phyloP scores from a whole-genome alignment of 2,329 filamentous ascomycete genomes.

The Aspergillus sp. region DNA sequence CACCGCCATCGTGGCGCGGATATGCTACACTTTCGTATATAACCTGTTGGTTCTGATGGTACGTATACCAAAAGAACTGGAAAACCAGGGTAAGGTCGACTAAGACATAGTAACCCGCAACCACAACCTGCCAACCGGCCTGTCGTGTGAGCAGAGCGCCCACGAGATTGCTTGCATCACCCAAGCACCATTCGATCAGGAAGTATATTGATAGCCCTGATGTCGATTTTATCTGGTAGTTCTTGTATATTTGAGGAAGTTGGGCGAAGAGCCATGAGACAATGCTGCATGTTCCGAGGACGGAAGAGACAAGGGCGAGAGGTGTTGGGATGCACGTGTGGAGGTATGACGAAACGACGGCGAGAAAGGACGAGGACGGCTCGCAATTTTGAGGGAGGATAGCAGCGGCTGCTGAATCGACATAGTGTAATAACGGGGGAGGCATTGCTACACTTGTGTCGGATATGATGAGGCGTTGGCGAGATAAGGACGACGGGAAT shows the following conservation, averaged over 20 bases:
- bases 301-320: slow-evolving; percentile 55
- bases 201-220: slow-evolving; percentile 61
- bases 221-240: slow-evolving; percentile 57
- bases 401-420: slow-evolving; percentile 16
- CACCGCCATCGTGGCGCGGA: slow-evolving; percentile 20
- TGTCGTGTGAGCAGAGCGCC: slow-evolving; percentile 59
- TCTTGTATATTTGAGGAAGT: slow-evolving; percentile 63
- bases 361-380: slow-evolving; percentile 52
- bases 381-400: slow-evolving; percentile 53
- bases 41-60: slow-evolving; percentile 45
- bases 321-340: slow-evolving; percentile 59
- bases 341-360: slow-evolving; percentile 51
- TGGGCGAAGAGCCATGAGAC: slow-evolving; percentile 64
- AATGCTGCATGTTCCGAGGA: slow-evolving; percentile 57
- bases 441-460: slow-evolving; percentile 17
- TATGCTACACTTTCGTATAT: slow-evolving; percentile 22
- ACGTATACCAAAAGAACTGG: slow-evolving; percentile 62
- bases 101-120: slow-evolving; percentile 60
- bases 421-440: slow-evolving; percentile 21
- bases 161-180: slow-evolving; percentile 57
- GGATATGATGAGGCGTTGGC: background rate
- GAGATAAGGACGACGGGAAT: background rate
- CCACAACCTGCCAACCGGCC: slow-evolving; percentile 59
- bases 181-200: slow-evolving; percentile 59
- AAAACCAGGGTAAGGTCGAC: slow-evolving; percentile 57